These are phyloP conservation scores for Carpinus fangiana DNA, from an alignment of 306 rosid genomes.

Conservation along the genomic window DNA sequence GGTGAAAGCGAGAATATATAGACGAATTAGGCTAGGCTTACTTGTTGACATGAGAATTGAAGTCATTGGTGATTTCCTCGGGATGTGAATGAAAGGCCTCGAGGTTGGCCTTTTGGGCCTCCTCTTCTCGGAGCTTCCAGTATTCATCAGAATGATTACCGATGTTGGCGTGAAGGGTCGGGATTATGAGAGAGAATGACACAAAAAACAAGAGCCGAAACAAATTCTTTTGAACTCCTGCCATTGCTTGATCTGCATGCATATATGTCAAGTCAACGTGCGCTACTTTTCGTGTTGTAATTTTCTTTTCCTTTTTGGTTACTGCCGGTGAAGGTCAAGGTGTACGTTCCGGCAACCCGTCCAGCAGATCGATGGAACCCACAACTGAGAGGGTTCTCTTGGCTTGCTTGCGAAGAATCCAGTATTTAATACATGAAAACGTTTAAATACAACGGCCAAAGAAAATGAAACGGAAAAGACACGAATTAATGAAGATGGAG, in stretches of 20 bases:
- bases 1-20: no score
- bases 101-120: constrained; percentile 26
- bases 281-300: not conserved
- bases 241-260: constrained; percentile 2
- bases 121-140: constrained; percentile 48
- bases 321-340: not conserved
- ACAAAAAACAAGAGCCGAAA: constrained; percentile 26
- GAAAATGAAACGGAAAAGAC: not conserved
- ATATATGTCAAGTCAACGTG: not conserved
- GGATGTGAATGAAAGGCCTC: constrained; percentile 46
- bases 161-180: constrained; percentile 29
- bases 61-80: constrained; percentile 32
- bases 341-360: not conserved
- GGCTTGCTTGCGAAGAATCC: not conserved
- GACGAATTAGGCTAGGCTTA: constrained; percentile 20
- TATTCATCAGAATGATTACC: constrained; percentile 37
- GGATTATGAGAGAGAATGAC: constrained; percentile 22
- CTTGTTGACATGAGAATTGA: constrained; percentile 41
- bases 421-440: constrained; percentile 11
- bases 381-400: not conserved
- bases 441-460: not conserved
- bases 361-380: not conserved
- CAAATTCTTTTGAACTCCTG: not conserved
- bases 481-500: constrained; percentile 17
- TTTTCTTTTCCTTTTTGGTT: not conserved